Percentiles rank a stretch among this genome's conserved stretches.
These are phyloP conservation scores for Oryza coarctata DNA, from an alignment of 176 grass and related monocot genomes.

Conservation along the genomic window DNA sequence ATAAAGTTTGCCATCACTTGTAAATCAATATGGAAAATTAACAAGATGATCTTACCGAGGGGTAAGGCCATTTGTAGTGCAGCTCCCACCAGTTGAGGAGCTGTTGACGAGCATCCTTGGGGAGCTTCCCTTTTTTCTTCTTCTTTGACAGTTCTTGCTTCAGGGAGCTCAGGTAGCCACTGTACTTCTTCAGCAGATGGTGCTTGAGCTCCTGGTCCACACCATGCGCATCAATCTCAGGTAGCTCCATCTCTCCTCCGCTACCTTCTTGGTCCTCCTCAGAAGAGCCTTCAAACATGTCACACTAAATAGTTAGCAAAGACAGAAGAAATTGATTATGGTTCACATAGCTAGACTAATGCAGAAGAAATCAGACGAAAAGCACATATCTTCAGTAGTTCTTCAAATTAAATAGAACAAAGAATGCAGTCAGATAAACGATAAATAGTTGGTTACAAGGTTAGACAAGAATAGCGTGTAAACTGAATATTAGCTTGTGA, in stretches of 20 bases:
- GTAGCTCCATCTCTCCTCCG: conserved; percentile 72
- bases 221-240: conserved; percentile 74
- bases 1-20: not conserved
- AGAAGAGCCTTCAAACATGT: conserved; percentile 62
- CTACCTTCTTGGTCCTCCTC: conserved; percentile 96
- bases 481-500: not conserved
- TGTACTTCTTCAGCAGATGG: conserved; percentile 96
- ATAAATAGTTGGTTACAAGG: not conserved
- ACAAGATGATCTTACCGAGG: conserved; percentile 54
- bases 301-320: conserved; percentile 10
- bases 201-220: conserved; percentile 93
- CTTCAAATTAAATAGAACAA: not conserved
- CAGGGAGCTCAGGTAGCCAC: conserved; percentile 85
- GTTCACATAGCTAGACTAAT: not conserved
- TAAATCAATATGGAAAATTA: not conserved
- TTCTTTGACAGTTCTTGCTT: conserved; percentile 98
- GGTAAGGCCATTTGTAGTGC: conserved; percentile 99
- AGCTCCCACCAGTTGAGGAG: conserved; percentile 93
- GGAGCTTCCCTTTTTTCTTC: conserved; percentile 98
- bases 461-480: not conserved
- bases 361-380: not conserved
- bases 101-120: conserved; percentile 91
- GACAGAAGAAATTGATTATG: not conserved
- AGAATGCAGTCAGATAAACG: not conserved
- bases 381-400: not conserved